Evolutionary conservation across 1,139 yeast genomes (phyloP).

Genomic region (Casaregolazyma lundiana): DNA sequence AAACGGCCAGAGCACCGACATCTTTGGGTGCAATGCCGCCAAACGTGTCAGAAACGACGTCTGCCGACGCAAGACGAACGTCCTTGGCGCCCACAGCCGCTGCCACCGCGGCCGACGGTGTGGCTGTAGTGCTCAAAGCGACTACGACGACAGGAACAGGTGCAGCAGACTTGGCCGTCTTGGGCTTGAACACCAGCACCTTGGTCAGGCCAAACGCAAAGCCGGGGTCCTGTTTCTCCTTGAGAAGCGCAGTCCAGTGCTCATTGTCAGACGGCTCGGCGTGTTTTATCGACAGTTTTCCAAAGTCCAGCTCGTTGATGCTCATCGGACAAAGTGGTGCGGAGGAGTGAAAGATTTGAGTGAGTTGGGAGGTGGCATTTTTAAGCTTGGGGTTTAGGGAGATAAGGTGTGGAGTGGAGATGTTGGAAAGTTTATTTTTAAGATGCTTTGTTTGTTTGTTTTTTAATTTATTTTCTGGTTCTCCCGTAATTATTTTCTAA

Average conservation of each 20-base stretch:
- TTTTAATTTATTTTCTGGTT: not conserved
- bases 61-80: slow-evolving; percentile 84
- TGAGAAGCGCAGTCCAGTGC: slow-evolving; percentile 27
- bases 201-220: slow-evolving; percentile 41
- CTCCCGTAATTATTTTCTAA: not conserved
- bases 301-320: slow-evolving; percentile 17
- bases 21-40: slow-evolving; percentile 51
- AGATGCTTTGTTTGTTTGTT: not conserved
- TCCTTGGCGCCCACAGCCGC: slow-evolving; percentile 70
- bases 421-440: not conserved
- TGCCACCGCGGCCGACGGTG: slow-evolving; percentile 66
- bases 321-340: slow-evolving; percentile 9
- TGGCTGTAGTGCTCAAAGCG: slow-evolving; percentile 62
- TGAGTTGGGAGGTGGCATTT: slow-evolving; percentile 6
- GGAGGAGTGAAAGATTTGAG: slow-evolving; percentile 9
- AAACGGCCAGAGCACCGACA: slow-evolving; percentile 28
- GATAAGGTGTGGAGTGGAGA: not conserved
- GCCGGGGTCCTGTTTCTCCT: slow-evolving; percentile 15
- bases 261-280: slow-evolving; percentile 26
- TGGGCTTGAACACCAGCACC: slow-evolving; percentile 84
- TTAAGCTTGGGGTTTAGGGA: not conserved
- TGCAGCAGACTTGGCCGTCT: slow-evolving; percentile 78
- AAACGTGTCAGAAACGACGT: slow-evolving; percentile 64
- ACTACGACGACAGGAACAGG: slow-evolving; percentile 79
- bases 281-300: slow-evolving; percentile 26